Base-by-base conservation (phyloP, 2,329 filamentous ascomycete genomes). In the Proliferodiscus dingleyae region DNA sequence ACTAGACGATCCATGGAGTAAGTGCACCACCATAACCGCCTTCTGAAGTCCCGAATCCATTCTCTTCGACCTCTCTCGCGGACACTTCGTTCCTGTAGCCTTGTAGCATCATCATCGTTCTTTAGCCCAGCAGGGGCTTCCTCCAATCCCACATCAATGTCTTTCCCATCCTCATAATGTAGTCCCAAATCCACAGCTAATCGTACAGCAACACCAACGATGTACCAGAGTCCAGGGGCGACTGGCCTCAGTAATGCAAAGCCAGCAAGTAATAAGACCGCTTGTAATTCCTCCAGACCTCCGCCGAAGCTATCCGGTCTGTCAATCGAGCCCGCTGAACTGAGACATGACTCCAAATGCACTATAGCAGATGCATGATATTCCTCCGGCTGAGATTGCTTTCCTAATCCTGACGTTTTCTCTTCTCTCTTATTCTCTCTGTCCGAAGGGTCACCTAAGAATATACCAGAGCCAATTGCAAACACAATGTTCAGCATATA, bases 401-500 rank as follows among this genome's bases (percentile, higher is more conserved):
- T 62, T 45, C 51, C 61, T 59, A 29, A 55, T 51, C 42, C 29
- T 37, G 41, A 15, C 28, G 51, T 49, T 64, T 60, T 54, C 61
- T 59, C 46, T 29, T 44, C 45, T 28, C 46, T 47, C 32, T 61
- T 64, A 18, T 54, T 50, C 21, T 51, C 51, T 32, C 52, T 50
- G 8, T 77, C 65, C 62, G 78, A 65, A 59, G 70, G 69, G 65
- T 85, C 71, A 52, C 77, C 87, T 56, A 95, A 81, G 54, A 96
- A 95, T 57, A 96, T 95, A 15, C 89, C 91, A 15, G 87, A 86
- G 5, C 93, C 93, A 58, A 97, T 96, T 11, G 91, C 91, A 68
- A 95, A 97, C 19, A 97, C 90, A 68, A 97, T 96, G 66, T 96
- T 96, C 52, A 97, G 74, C 70, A 94, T 80, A 67, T 96, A 97